These are phyloP conservation scores for Elasticomyces elasticus DNA, from an alignment of 495 filamentous ascomycete species.

Conservation along the genomic window DNA sequence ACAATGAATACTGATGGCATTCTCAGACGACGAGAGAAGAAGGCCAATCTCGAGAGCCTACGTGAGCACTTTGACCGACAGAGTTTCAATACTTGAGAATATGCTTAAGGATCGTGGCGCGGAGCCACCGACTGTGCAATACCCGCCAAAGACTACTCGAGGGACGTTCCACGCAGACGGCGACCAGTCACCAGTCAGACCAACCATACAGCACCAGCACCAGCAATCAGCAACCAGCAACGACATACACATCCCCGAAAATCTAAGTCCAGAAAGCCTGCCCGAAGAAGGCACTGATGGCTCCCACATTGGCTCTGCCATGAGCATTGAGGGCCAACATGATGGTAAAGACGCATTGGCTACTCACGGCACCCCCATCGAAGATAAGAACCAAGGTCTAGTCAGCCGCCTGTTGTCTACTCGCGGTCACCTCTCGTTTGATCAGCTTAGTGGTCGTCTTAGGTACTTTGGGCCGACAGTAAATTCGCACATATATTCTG, in stretches of 20 bases:
- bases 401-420: conserved; percentile 37
- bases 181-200: not conserved
- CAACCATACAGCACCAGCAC: not conserved
- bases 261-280: conserved; percentile 26
- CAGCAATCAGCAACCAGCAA: conserved; percentile 10
- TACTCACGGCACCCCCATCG: conserved; percentile 3
- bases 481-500: conserved; percentile 30
- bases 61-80: conserved; percentile 44
- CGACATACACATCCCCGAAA: conserved; percentile 8
- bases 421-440: conserved; percentile 36
- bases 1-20: too few relatives aligned
- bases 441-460: conserved; percentile 35
- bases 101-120: conserved; percentile 42
- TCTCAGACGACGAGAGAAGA: conserved; percentile 43
- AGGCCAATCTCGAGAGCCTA: conserved; percentile 47
- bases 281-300: conserved; percentile 23
- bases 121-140: conserved; percentile 40
- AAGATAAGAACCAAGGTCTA: conserved; percentile 33
- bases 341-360: not conserved
- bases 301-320: conserved; percentile 1
- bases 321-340: conserved; percentile 4
- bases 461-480: conserved; percentile 43
- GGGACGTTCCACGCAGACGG: conserved; percentile 15
- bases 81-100: conserved; percentile 40
- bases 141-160: conserved; percentile 42